phyloP scores from a whole-genome alignment of 129 eudicot genomes.

The Lactuca sativa region DNA sequence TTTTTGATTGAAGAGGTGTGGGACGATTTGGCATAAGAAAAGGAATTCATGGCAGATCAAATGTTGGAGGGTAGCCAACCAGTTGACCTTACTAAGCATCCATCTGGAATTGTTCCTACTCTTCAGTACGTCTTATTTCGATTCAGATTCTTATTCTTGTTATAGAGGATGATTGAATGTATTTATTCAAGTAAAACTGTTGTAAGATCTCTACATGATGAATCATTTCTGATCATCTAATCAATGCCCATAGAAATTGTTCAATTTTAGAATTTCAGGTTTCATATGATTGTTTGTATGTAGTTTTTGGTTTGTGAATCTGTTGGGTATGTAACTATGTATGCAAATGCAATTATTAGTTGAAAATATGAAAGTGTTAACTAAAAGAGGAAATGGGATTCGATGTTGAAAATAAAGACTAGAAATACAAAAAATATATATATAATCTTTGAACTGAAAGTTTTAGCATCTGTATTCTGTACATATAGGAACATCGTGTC shows the following conservation, averaged over 20 bases:
- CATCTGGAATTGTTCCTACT: slow-evolving; percentile 81
- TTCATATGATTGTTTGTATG: slow-evolving; percentile 6
- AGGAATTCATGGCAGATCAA: slow-evolving; percentile 62
- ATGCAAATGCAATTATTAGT: background rate
- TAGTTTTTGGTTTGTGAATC: background rate
- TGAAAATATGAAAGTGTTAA: background rate
- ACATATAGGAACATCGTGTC: slow-evolving; percentile 76
- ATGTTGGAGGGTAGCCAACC: slow-evolving; percentile 74
- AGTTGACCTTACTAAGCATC: slow-evolving; percentile 76
- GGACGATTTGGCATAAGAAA: slow-evolving; percentile 15
- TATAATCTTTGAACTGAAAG: background rate
- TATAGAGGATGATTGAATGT: background rate
- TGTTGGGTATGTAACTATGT: too few species aligned
- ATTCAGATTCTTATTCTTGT: background rate
- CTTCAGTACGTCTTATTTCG: slow-evolving; percentile 51
- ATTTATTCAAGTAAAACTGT: background rate
- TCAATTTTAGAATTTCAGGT: background rate
- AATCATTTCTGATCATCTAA: background rate
- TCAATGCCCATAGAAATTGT: background rate
- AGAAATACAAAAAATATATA: background rate
- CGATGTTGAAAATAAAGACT: background rate
- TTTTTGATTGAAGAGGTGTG: slow-evolving; percentile 11
- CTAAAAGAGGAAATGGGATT: background rate
- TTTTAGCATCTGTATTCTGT: slow-evolving; percentile 6
- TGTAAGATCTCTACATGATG: slow-evolving; percentile 4